Conservation (phyloP, 345 rosid species). For the Heritiera fomes region DNA sequence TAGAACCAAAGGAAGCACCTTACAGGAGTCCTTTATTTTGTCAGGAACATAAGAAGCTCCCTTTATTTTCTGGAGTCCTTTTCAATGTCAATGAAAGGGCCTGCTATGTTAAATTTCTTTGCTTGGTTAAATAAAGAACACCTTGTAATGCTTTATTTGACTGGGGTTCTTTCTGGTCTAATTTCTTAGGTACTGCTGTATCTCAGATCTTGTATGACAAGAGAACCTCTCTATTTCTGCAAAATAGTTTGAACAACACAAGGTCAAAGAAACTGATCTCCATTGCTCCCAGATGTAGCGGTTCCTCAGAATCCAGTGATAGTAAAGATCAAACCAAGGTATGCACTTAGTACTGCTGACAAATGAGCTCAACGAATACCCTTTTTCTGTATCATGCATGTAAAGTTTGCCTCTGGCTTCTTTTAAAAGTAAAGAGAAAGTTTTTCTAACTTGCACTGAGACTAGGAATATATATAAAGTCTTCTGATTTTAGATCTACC, state of each 20-base stretch:
- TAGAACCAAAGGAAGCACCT: not conserved
- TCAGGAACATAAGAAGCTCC: constrained; percentile 13
- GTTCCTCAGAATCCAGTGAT: constrained; percentile 44
- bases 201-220: constrained; percentile 24
- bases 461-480: not conserved
- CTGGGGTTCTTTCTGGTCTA: not conserved
- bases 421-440: not conserved
- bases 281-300: constrained; percentile 37
- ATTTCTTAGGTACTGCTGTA: constrained; percentile 36
- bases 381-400: constrained; percentile 10
- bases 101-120: not conserved
- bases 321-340: constrained; percentile 49
- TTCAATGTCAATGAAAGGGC: not conserved
- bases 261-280: constrained; percentile 33
- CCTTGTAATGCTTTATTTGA: constrained; percentile 17
- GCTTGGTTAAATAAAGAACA: not conserved
- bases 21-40: not conserved
- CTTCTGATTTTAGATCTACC: not conserved
- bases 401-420: constrained; percentile 3
- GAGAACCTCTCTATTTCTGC: constrained; percentile 19
- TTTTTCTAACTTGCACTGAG: not conserved
- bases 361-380: not conserved
- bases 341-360: constrained; percentile 21
- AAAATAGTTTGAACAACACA: constrained; percentile 19
- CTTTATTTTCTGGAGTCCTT: not conserved